Percentiles rank a stretch among this genome's conserved stretches.
Evolutionary conservation across 2,329 filamentous ascomycete genomes (phyloP).

Genomic region (Aspergillus sp.): DNA sequence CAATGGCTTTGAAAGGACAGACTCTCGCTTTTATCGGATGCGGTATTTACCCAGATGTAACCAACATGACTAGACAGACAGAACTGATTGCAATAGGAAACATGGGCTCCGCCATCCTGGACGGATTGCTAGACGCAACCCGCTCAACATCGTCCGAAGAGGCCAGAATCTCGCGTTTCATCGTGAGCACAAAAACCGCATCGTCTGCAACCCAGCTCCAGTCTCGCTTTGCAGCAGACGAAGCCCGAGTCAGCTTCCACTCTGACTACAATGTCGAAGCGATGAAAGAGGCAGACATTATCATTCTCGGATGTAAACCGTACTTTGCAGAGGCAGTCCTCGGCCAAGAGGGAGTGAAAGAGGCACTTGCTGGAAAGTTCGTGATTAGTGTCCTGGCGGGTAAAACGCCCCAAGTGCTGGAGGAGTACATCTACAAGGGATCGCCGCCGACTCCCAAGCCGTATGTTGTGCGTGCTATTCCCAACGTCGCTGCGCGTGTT

Average conservation of each 20-base stretch:
- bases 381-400: slow-evolving; percentile 49
- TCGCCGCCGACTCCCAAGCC: neutral
- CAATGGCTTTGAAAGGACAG: slow-evolving; percentile 3
- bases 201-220: neutral
- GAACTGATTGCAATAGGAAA: slow-evolving; percentile 22
- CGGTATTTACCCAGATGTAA: neutral
- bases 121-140: slow-evolving; percentile 24
- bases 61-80: neutral
- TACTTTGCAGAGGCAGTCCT: slow-evolving; percentile 38
- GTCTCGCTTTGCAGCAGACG: neutral
- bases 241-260: neutral
- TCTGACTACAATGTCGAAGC: slow-evolving; percentile 28
- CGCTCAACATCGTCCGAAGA: slow-evolving; percentile 3
- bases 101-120: slow-evolving; percentile 34
- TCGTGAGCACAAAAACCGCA: slow-evolving; percentile 30
- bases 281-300: slow-evolving; percentile 30
- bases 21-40: slow-evolving; percentile 1
- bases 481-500: slow-evolving; percentile 43
- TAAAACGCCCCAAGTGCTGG: slow-evolving; percentile 33
- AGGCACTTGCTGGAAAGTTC: slow-evolving; percentile 41
- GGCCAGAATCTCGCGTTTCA: slow-evolving; percentile 20
- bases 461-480: slow-evolving; percentile 37
- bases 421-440: slow-evolving; percentile 20
- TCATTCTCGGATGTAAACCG: slow-evolving; percentile 46
- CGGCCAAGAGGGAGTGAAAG: slow-evolving; percentile 25